These are phyloP conservation scores for Tricholoma bakamatsutake DNA, from an alignment of 768 basidiomycete species.

Conservation along the genomic window DNA sequence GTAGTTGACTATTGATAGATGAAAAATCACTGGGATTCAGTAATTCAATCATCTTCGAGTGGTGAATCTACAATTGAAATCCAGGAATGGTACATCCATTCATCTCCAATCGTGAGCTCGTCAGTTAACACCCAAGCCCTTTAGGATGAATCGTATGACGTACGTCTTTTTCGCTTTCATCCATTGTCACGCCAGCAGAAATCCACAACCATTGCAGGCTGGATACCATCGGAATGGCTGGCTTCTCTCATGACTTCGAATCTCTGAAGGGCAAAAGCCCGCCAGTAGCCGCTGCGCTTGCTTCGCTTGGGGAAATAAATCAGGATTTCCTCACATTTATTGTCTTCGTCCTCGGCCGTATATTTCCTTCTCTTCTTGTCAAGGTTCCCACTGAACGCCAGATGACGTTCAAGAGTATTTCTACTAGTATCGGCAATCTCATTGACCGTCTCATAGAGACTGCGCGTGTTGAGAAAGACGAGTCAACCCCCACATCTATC, in stretches of 20 bases:
- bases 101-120: slow-evolving; percentile 31
- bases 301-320: slow-evolving; percentile 24
- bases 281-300: slow-evolving; percentile 34
- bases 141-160: slow-evolving; percentile 43
- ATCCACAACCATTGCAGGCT: slow-evolving; percentile 26
- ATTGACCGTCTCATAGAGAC: slow-evolving; percentile 31
- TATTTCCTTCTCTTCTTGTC: slow-evolving; percentile 27
- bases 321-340: slow-evolving; percentile 21
- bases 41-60: slow-evolving; percentile 22
- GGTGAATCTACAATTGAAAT: slow-evolving; percentile 42
- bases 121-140: slow-evolving; percentile 13
- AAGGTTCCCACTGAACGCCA: slow-evolving; percentile 28
- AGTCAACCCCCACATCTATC: slow-evolving; percentile 31
- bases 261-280: slow-evolving; percentile 42
- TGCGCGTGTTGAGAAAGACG: slow-evolving; percentile 26
- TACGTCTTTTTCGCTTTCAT: slow-evolving; percentile 13
- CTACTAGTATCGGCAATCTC: slow-evolving; percentile 9
- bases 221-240: slow-evolving; percentile 53
- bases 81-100: slow-evolving; percentile 33
- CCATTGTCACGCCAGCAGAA: too few species aligned
- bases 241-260: slow-evolving; percentile 54
- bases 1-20: slow-evolving; percentile 13
- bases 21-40: slow-evolving; percentile 21
- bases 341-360: slow-evolving; percentile 29
- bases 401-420: slow-evolving; percentile 24